These are phyloP conservation scores for Lenzites betulinus DNA, from an alignment of 768 basidiomycete species.

Conservation along the genomic window DNA sequence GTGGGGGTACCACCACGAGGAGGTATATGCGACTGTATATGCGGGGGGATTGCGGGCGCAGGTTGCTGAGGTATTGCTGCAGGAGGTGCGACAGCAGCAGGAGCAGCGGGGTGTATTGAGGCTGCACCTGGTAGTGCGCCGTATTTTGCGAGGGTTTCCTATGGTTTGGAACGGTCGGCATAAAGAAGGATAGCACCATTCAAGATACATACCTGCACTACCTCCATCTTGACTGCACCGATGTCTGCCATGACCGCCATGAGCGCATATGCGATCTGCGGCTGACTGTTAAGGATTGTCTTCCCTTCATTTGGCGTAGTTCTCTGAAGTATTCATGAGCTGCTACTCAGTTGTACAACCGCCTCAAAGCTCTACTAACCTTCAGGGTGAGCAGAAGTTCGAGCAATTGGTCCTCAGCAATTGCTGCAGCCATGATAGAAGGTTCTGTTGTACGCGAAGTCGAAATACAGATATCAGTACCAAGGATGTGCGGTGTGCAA, in stretches of 20 bases:
- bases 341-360: neutral
- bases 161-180: neutral
- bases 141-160: constrained; percentile 68
- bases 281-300: constrained; percentile 68
- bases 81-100: constrained; percentile 25
- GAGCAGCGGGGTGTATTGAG: constrained; percentile 30
- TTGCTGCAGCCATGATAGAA: constrained; percentile 50
- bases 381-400: constrained; percentile 79
- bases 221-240: constrained; percentile 72
- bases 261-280: constrained; percentile 75
- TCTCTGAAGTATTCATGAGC: constrained; percentile 48
- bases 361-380: constrained; percentile 33
- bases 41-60: constrained; percentile 31
- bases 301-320: constrained; percentile 71
- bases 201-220: constrained; percentile 59
- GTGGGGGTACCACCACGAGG: constrained; percentile 24
- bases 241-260: constrained; percentile 79
- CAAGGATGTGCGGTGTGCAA: no score
- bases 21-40: constrained; percentile 22
- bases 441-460: no score
- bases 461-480: no score
- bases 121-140: constrained; percentile 35
- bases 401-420: constrained; percentile 66
- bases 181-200: neutral
- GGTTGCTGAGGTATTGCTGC: constrained; percentile 33